Evolutionary conservation across 352 stramenopile species (phyloP), one percentile per base, ranked within the genome.

Genomic region (Phytophthora podocarpi): DNA sequence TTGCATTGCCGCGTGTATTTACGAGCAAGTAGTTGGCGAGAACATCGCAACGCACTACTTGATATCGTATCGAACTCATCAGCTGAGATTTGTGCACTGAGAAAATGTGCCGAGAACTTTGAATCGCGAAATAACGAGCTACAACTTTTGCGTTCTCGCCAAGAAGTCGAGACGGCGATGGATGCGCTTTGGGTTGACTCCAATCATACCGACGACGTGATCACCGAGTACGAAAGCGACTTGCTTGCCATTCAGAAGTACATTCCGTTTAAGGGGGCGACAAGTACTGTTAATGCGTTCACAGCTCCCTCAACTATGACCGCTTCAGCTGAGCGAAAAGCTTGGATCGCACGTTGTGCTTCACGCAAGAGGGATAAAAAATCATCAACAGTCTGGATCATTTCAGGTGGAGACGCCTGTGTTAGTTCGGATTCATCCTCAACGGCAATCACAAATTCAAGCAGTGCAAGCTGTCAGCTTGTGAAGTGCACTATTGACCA

Each of bases 261-360:
- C 36, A 67, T 90, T 21, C 36, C 50, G 1, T 80, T 67, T 61
- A 81, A 81, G 40, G 75, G 74, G 13, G 45, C 57, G 20, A 24
- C 43, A 40, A 65, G 31, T 41, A 40, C 35, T 21, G 13, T 5
- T 34, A 53, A 23, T 16, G 30, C 26, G 16, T 53, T 13, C 39
- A 43, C 20, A 12, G 37, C 13, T 7, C 15, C 16, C 35, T 31
- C 39, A 27, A 56, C 15, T 27, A 37, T 26, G 1, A 15, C n/a
- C 0, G 2, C 30, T 9, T 35, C 40, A 60, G 12, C 13, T 12
- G 59, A 62, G 11, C 39, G 64, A 13, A 78, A 68, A 43, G 78
- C 78, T 12, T 90, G 81, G 81, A 82, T 90, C 35, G 63, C 71
- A 18, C 72, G 81, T 8, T 71, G 72, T 42, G 76, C 63, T 24